These are phyloP conservation scores for Scytalidium sp. DNA, from an alignment of 2,329 filamentous ascomycete species.

Conservation along the genomic window DNA sequence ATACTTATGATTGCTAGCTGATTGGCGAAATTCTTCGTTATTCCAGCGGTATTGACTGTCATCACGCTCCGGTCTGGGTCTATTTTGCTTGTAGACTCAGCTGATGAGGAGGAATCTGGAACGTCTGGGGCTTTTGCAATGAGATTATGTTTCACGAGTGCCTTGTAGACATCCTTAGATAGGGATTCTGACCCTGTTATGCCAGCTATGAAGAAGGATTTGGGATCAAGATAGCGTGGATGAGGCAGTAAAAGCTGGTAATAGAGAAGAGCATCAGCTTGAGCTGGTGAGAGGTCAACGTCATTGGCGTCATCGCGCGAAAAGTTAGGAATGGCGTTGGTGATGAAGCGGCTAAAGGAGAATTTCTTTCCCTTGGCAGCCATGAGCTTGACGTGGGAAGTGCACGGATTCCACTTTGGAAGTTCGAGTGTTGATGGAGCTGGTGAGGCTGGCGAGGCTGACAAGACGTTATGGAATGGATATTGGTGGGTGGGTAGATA, in stretches of 20 bases:
- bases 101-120: not conserved
- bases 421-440: no score
- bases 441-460: not conserved
- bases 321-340: slow-evolving; percentile 15
- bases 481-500: no score
- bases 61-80: slow-evolving; percentile 2
- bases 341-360: slow-evolving; percentile 16
- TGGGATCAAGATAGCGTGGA: slow-evolving; percentile 10
- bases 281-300: slow-evolving; percentile 11
- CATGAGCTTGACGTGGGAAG: not conserved
- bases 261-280: slow-evolving; percentile 15
- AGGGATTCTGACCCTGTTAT: slow-evolving; percentile 6
- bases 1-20: slow-evolving; percentile 18
- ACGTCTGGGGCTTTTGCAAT: slow-evolving; percentile 6
- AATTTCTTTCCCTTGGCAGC: slow-evolving; percentile 6
- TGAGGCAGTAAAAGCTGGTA: slow-evolving; percentile 13
- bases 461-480: not conserved
- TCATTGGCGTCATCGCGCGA: slow-evolving; percentile 14
- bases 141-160: slow-evolving; percentile 11
- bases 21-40: slow-evolving; percentile 19
- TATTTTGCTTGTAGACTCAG: no score
- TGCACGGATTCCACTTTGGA: not conserved
- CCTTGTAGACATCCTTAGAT: slow-evolving; percentile 13
- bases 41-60: slow-evolving; percentile 13
- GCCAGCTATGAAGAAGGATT: slow-evolving; percentile 12